Evolutionary conservation across 305 asterid genomes (phyloP), one percentile per base, ranked within the genome.

Genomic region (Galium porrigens): DNA sequence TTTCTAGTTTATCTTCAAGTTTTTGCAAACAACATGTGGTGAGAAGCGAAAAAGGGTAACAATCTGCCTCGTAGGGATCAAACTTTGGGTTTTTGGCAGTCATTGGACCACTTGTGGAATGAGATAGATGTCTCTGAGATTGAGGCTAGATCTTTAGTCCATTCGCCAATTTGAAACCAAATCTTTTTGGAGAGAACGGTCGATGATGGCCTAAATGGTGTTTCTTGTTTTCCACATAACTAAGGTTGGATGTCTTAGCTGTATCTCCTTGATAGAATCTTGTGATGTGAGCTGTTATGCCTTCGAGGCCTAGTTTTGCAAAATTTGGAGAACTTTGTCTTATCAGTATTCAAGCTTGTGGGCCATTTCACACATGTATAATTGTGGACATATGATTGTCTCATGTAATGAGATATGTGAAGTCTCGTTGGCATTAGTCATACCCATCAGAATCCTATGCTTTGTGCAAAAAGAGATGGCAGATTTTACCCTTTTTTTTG

Each of bases 111-210:
- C 29, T 52, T 18, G 57, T 52, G 10, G 20, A 7, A 52, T 52
- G 57, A 52, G 30, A 52, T 6, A 52, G 57, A 7, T 52, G 30
- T 6, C 30, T 52, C 30, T 52, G 57, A 52, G 30, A 49, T 49
- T 49, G 55, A 48, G 54, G 22, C 48, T 48, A n/a, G 54, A 52
- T 20, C 57, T 46, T 18, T 52, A 52, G 12, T 52, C 29, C 57
- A 52, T 52, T 52, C 29, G 18, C 57, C 29, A 52, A 17, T 52
- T 52, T 52, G 1, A 20, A 52, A 52, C 29, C n/a, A 15, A 6
- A 49, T n/a, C 8, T n/a, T 49, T 15, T 4, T 49, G 55, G 25
- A 48, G 54, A 48, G 22, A 49, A 52, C 11, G 3, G 30, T 52
- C 17, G 53, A 48, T 15, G 53, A 5, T 48, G 53, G 17, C 53